phyloP scores from a whole-genome alignment of 1,284 basidiomycete genomes.

The Paramarasmius palmivorus region DNA sequence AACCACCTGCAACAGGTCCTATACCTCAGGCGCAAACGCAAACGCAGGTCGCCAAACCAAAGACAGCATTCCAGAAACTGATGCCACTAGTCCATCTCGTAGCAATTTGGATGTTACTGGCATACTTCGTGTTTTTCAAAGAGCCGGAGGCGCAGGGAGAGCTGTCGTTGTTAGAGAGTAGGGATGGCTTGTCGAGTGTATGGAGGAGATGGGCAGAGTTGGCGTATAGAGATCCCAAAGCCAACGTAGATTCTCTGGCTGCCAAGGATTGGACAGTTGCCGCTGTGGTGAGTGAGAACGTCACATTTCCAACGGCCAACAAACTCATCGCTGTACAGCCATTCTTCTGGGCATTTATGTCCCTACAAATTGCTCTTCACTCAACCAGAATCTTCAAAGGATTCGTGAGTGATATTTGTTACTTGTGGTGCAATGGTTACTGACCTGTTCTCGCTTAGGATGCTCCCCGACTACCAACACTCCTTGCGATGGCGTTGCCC shows the following conservation, averaged over 20 bases:
- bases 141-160: conserved; percentile 46
- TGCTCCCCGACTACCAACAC: conserved; percentile 53
- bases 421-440: background rate
- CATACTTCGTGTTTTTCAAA: conserved; percentile 65
- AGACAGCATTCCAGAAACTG: conserved; percentile 55
- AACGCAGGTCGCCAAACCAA: conserved; percentile 25
- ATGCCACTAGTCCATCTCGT: conserved; percentile 66
- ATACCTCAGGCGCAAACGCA: conserved; percentile 1
- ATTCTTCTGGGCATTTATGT: conserved; percentile 78
- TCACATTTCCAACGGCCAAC: conserved; percentile 2
- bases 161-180: conserved; percentile 1
- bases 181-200: conserved; percentile 22
- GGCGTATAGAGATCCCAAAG: conserved; percentile 26
- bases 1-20: conserved; percentile 3
- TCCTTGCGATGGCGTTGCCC: conserved; percentile 61
- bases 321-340: conserved; percentile 45
- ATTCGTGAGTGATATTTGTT: conserved; percentile 48
- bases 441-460: conserved; percentile 42
- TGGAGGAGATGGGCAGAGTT: conserved; percentile 65
- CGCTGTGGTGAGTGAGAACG: conserved; percentile 45
- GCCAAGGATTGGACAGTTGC: conserved; percentile 45
- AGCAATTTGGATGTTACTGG: conserved; percentile 61
- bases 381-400: conserved; percentile 69
- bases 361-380: conserved; percentile 66
- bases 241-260: conserved; percentile 18